A percentile compares a stretch with the other conserved stretches of the same genome.
Conservation (phyloP, 1,284 basidiomycete genomes). For the Ganoderma lucidum region DNA sequence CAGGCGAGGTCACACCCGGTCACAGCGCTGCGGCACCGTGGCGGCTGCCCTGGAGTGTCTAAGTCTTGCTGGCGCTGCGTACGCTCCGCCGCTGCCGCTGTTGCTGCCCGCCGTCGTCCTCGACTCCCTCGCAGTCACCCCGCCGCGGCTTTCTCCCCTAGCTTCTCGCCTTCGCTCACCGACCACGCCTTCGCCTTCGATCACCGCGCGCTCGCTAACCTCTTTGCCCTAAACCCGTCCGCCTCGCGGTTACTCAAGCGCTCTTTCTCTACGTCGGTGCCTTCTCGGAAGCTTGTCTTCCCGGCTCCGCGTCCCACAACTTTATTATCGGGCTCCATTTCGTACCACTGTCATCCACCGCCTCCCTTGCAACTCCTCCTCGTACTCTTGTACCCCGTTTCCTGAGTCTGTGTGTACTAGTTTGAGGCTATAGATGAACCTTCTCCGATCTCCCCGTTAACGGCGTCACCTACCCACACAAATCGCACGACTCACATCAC, state of each 20-base stretch:
- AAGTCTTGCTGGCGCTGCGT: background rate
- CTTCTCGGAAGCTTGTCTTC: conserved; percentile 21
- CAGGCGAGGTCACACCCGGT: conserved; percentile 3
- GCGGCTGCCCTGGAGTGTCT: conserved; percentile 6
- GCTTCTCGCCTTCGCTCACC: conserved; percentile 4
- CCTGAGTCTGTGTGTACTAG: conserved; percentile 13
- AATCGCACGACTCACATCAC: conserved; percentile 6
- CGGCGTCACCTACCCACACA: conserved; percentile 15
- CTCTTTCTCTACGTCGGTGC: conserved; percentile 20
- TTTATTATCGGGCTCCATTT: conserved; percentile 20
- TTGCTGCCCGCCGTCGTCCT: conserved; percentile 13
- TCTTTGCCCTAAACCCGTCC: conserved; percentile 3
- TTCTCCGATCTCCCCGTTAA: conserved; percentile 21
- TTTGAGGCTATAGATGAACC: conserved; percentile 28
- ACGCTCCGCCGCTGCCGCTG: conserved; percentile 9
- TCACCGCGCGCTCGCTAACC: background rate
- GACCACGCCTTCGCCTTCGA: background rate
- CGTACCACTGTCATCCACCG: conserved; percentile 26
- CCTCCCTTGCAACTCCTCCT: conserved; percentile 18
- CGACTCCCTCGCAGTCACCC: conserved; percentile 11
- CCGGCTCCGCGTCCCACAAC: conserved; percentile 23
- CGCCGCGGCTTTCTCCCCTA: background rate
- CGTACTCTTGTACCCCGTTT: conserved; percentile 13
- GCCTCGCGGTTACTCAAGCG: conserved; percentile 4
- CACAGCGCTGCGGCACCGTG: conserved; percentile 25